phyloP scores from a whole-genome alignment of 2,329 filamentous ascomycete genomes.

The Harringtonia aguacate region DNA sequence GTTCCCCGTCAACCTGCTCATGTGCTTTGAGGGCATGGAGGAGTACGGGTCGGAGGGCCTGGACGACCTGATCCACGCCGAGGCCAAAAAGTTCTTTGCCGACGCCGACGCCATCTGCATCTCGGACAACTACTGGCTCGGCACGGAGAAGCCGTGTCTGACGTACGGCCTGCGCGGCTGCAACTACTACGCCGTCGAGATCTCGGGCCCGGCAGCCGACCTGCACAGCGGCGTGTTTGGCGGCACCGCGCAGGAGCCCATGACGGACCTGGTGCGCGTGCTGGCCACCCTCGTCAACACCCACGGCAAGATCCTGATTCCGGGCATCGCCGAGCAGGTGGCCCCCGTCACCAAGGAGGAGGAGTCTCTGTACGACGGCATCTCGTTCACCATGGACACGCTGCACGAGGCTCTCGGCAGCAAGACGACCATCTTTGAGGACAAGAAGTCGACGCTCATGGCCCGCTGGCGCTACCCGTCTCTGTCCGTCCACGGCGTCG shows the following conservation, averaged over 20 bases:
- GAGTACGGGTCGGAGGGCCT: slow-evolving; percentile 96
- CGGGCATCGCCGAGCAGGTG: slow-evolving; percentile 89
- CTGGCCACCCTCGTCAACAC: slow-evolving; percentile 79
- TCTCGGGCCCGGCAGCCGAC: slow-evolving; percentile 86
- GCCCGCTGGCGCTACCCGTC: slow-evolving; percentile 92
- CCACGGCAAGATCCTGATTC: slow-evolving; percentile 84
- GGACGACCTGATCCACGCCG: slow-evolving; percentile 84
- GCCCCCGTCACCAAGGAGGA: slow-evolving; percentile 81
- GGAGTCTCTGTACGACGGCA: slow-evolving; percentile 74
- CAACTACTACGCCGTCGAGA: slow-evolving; percentile 93
- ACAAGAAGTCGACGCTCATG: slow-evolving; percentile 92
- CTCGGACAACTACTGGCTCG: slow-evolving; percentile 99
- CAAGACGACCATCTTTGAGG: slow-evolving; percentile 73
- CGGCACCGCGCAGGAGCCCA: slow-evolving; percentile 92
- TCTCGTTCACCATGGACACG: slow-evolving; percentile 94
- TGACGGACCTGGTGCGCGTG: slow-evolving; percentile 86
- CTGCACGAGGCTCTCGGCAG: slow-evolving; percentile 86
- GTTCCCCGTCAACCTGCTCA: slow-evolving; percentile 93
- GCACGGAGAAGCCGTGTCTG: slow-evolving; percentile 94
- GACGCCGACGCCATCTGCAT: slow-evolving; percentile 96
- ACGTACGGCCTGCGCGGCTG: slow-evolving; percentile 95
- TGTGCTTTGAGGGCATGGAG: slow-evolving; percentile 99
- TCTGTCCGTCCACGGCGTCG: slow-evolving; percentile 85
- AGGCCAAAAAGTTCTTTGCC: slow-evolving; percentile 90
- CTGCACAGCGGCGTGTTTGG: slow-evolving; percentile 96